phyloP scores from a whole-genome alignment of 2,329 filamentous ascomycete genomes.

The Fusarium sulawesiense region DNA sequence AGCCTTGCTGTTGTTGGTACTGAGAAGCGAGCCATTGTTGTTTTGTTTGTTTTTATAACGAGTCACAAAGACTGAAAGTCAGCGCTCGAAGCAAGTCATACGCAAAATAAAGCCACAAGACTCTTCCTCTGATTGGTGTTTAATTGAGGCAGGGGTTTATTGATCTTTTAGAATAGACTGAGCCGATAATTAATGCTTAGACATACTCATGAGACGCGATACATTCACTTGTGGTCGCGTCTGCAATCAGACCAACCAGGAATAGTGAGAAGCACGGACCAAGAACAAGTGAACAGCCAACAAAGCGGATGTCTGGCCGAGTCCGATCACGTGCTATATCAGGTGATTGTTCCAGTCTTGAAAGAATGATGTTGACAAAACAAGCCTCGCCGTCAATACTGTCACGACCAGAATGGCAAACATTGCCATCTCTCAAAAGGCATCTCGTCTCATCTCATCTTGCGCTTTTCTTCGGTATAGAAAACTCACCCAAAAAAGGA shows the following conservation, averaged over 20 bases:
- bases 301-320: accelerated
- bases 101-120: not conserved
- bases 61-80: slow-evolving; percentile 3
- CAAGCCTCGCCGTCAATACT: not conserved
- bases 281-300: not conserved
- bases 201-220: slow-evolving; percentile 25
- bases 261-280: slow-evolving; percentile 17
- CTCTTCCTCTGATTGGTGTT: slow-evolving; percentile 7
- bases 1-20: slow-evolving; percentile 78
- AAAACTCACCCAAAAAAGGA: slow-evolving; percentile 1
- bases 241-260: slow-evolving; percentile 2
- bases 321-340: slow-evolving; percentile 7
- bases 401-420: not conserved
- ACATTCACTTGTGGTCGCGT: slow-evolving; percentile 29
- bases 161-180: not conserved
- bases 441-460: not conserved
- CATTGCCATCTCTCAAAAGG: not conserved
- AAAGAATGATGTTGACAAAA: not conserved
- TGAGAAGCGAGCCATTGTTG: slow-evolving; percentile 66
- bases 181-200: slow-evolving; percentile 17
- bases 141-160: not conserved
- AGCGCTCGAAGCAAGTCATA: slow-evolving; percentile 11
- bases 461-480: slow-evolving; percentile 1
- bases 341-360: not conserved
- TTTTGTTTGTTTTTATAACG: slow-evolving; percentile 23